Conservation (phyloP, 2,329 filamentous ascomycete genomes). For the Claviceps monticola region DNA sequence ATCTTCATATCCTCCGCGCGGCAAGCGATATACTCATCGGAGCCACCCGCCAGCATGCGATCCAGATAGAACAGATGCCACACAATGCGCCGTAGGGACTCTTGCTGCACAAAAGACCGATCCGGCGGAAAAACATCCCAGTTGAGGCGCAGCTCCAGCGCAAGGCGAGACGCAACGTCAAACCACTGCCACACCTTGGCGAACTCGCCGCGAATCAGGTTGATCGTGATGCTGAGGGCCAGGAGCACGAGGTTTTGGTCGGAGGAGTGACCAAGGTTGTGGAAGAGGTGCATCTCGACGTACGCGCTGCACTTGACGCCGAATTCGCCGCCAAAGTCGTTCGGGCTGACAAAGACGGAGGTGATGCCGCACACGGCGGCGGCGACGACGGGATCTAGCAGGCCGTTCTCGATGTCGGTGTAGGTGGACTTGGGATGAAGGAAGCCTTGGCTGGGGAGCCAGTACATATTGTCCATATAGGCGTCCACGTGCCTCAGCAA, state of each 20-base stretch:
- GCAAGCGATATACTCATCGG: slow-evolving; percentile 25
- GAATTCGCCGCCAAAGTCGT: slow-evolving; percentile 20
- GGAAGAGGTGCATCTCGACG: slow-evolving; percentile 26
- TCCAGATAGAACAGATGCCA: slow-evolving; percentile 27
- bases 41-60: slow-evolving; percentile 24
- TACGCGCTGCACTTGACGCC: slow-evolving; percentile 23
- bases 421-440: slow-evolving; percentile 22
- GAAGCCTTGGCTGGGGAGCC: slow-evolving; percentile 25
- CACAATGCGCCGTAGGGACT: slow-evolving; percentile 21
- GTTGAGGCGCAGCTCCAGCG: slow-evolving; percentile 25
- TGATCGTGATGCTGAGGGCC: slow-evolving; percentile 22
- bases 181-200: slow-evolving; percentile 28
- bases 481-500: slow-evolving; percentile 23
- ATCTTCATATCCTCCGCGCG: slow-evolving; percentile 25
- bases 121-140: slow-evolving; percentile 20
- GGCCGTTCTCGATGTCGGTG: slow-evolving; percentile 22
- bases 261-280: slow-evolving; percentile 24
- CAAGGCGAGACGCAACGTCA: slow-evolving; percentile 21
- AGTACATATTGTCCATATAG: slow-evolving; percentile 25
- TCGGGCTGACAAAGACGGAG: slow-evolving; percentile 21
- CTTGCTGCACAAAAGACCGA: slow-evolving; percentile 21
- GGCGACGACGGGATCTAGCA: slow-evolving; percentile 20
- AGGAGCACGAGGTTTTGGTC: slow-evolving; percentile 21
- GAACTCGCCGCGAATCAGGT: slow-evolving; percentile 22
- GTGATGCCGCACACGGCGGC: slow-evolving; percentile 26